A percentile compares a stretch with the other conserved stretches of the same genome.
phyloP scores from a whole-genome alignment of 768 basidiomycete genomes.

The Mycena indigotica region DNA sequence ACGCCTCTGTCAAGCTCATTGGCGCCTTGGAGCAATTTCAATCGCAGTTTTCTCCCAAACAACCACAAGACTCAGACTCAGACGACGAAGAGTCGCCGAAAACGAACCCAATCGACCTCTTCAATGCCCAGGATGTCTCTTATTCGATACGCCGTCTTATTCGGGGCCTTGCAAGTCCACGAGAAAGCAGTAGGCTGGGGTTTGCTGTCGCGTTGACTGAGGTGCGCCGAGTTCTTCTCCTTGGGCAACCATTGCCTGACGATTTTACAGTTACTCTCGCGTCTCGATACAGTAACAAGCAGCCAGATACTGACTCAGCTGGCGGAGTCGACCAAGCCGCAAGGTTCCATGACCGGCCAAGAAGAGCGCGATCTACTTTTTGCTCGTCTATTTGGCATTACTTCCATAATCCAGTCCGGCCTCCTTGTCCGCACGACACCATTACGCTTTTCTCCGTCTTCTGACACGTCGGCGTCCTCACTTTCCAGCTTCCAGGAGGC shows the following conservation, averaged over 20 bases:
- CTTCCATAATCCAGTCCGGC: constrained; percentile 82
- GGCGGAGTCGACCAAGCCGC: constrained; percentile 66
- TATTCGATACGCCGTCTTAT: constrained; percentile 89
- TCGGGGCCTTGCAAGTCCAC: constrained; percentile 85
- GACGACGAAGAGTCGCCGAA: constrained; percentile 46
- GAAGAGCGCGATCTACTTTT: constrained; percentile 94
- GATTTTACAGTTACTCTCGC: constrained; percentile 67
- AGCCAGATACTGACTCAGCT: constrained; percentile 77
- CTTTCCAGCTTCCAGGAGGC: constrained; percentile 59
- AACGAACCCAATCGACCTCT: constrained; percentile 55
- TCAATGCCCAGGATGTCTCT: constrained; percentile 89
- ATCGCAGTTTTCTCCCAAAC: constrained; percentile 55
- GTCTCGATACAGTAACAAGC: constrained; percentile 77
- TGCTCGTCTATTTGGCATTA: constrained; percentile 88
- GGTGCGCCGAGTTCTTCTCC: constrained; percentile 47
- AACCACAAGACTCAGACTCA: constrained; percentile 46
- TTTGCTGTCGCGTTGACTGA: constrained; percentile 96
- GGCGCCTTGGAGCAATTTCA: constrained; percentile 86
- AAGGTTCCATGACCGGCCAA: constrained; percentile 81
- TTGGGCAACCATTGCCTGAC: constrained; percentile 11
- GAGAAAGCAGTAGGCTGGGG: constrained; percentile 91
- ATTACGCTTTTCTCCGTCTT: constrained; percentile 54
- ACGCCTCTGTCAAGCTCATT: constrained; percentile 85
- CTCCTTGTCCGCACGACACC: constrained; percentile 67
- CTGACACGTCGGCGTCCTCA: constrained; percentile 57